Evolutionary conservation across 2,329 filamentous ascomycete species (phyloP), one percentile per base, ranked within the genome.

Genomic region (Talaromyces sp.): DNA sequence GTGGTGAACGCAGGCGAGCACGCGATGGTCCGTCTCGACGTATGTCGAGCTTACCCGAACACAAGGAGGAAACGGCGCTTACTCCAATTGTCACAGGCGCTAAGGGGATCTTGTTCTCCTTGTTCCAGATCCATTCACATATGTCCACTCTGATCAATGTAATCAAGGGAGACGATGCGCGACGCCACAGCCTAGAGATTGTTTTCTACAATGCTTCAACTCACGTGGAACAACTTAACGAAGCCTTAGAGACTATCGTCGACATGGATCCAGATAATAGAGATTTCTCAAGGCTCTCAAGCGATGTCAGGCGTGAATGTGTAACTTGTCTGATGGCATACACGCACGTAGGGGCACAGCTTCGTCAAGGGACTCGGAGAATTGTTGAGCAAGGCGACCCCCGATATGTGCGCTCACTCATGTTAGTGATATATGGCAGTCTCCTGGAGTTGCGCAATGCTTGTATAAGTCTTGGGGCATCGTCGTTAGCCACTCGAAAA

Each of bases 361-460:
- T 83, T 46, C 76, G 76, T 53, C 74, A 77, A 52, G 78, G 74
- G 46, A 70, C 77, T 22, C 69, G 72, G 46, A 81, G 81, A 58
- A 80, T 84, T 35, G 76, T 82, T n/a, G 73, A 78, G 48, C 77
- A 80, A 51, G 78, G 79, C 3, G 82, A 86, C 63, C 75, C 79
- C 6, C 78, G 81, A 58, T 81, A 84, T 62, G 72, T 86, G 53
- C 80, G 84, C 25, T 83, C 79, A 15, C 74, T 85, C 43, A 77
- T 87, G 70, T 76, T 84, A 36, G 78, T 83, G 62, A 77, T 85
- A 36, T 84, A 83, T 63, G 79, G 80, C 50, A 81, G 82, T 61
- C 68, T 84, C 51, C 70, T 83, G 46, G 84, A 86, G 67, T 74
- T 84, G 60, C 80, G 81, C 53, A 86, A 86, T 66, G 80, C 82